These are phyloP conservation scores for Chlorella sp. DNA, from an alignment of 139 green algal species.

Conservation along the genomic window DNA sequence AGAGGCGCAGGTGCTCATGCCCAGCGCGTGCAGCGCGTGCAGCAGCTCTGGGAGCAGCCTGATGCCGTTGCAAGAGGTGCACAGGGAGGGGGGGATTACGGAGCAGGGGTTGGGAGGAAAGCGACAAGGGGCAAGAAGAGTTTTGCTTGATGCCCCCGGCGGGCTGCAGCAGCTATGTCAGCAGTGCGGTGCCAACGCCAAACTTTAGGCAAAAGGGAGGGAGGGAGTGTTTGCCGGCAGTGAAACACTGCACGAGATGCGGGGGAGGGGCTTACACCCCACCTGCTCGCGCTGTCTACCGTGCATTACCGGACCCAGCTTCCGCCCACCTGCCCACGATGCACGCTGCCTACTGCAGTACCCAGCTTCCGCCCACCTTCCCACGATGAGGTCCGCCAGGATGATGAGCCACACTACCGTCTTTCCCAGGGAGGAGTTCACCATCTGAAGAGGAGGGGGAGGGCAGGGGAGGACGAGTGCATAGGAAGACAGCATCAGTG, in stretches of 20 bases:
- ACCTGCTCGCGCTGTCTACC: too few relatives aligned
- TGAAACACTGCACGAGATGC: too few relatives aligned
- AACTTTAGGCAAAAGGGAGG: too few relatives aligned
- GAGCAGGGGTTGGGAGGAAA: background rate
- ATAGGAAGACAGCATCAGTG: background rate
- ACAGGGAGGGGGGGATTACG: background rate
- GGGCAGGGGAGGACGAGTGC: background rate
- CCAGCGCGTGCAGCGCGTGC: background rate
- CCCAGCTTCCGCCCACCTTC: background rate
- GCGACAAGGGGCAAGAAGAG: too few relatives aligned
- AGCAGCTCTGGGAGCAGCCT: conserved; percentile 19
- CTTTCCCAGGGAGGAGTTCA: conserved; percentile 33
- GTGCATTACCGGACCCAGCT: too few relatives aligned
- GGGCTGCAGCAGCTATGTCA: too few relatives aligned
- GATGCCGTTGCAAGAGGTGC: background rate
- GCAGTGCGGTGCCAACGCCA: background rate
- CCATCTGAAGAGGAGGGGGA: background rate
- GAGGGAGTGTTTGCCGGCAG: too few relatives aligned
- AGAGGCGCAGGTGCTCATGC: background rate
- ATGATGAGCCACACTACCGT: conserved; percentile 36
- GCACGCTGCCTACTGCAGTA: background rate
- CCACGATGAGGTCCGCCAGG: conserved; percentile 16
- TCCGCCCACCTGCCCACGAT: background rate
- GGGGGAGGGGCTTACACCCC: too few relatives aligned
- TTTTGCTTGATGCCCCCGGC: too few relatives aligned